phyloP scores from a whole-genome alignment of 805 yeast genomes.

The Candida manassasensis region DNA sequence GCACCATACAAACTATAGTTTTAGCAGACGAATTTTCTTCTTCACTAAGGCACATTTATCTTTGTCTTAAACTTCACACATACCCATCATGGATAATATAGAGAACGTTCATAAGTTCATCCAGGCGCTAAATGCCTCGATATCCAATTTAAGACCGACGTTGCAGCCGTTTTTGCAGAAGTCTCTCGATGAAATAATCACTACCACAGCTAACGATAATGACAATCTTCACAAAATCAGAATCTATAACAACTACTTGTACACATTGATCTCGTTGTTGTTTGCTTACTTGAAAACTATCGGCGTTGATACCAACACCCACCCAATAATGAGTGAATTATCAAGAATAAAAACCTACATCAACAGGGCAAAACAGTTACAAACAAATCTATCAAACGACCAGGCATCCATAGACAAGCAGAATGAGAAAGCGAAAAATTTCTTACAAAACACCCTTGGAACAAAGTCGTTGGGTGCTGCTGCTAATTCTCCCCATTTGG shows the following conservation, averaged over 20 bases:
- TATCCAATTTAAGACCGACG: slow-evolving; percentile 29
- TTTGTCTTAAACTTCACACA: no score
- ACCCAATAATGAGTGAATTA: slow-evolving; percentile 65
- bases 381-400: slow-evolving; percentile 15
- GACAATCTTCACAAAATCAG: slow-evolving; percentile 24
- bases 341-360: slow-evolving; percentile 64
- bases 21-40: no score
- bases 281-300: slow-evolving; percentile 55
- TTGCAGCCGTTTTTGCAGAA: slow-evolving; percentile 34
- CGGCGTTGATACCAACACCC: slow-evolving; percentile 54
- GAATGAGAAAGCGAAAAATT: slow-evolving; percentile 39
- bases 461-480: slow-evolving; percentile 25
- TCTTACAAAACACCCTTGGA: slow-evolving; percentile 44
- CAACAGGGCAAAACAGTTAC: slow-evolving; percentile 47
- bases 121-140: slow-evolving; percentile 31
- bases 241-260: slow-evolving; percentile 40
- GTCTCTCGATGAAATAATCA: slow-evolving; percentile 36
- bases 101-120: slow-evolving; percentile 39
- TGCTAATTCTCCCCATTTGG: slow-evolving; percentile 19
- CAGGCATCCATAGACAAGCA: slow-evolving; percentile 17
- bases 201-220: slow-evolving; percentile 17
- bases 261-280: slow-evolving; percentile 51
- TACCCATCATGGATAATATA: slow-evolving; percentile 41
- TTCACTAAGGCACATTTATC: neutral
- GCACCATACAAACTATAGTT: no score